Evolutionary conservation across 352 stramenopile species (phyloP), one percentile per base, ranked within the genome.

Genomic region (Phytophthora cactorum): DNA sequence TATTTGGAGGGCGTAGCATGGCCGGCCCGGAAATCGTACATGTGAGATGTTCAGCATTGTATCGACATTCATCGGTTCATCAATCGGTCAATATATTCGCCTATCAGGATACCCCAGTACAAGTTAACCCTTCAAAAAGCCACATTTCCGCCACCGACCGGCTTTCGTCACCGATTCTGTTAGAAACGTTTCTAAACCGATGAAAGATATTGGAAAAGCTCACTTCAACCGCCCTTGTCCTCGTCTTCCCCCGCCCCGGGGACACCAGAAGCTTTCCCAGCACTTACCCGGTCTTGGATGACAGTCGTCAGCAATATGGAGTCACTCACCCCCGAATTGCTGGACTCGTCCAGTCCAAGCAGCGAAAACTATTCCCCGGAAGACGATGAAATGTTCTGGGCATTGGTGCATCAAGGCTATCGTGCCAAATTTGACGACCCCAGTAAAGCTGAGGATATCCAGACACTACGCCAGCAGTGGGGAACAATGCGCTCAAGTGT

Each of bases 371-470:
- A 66, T 31, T 66, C 59, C 10, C 14, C 14, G 2, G 59, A 66
- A 38, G 52, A 52, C n/a, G 59, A 36, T 14, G 51, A 55, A 8
- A 31, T 54, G 29, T 66, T 66, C 41, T 66, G 59, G 59, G 43
- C 46, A 28, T n/a, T 57, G 28, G 59, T 66, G 59, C 47, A 53
- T 22, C 59, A 66, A 17, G 47, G 51, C 17, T 67, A 55, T 34
- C 52, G 31, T 29, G 59, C 59, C 8, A 54, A 54, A 34, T 59
- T 47, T 9, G 2, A 9, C 2, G 1, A 41, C 2, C 36, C 47
- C 8, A 28, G 14, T 38, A 39, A 52, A 29, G 36, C 28, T 14
- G 32, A 46, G 39, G 34, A 49, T 22, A 15, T 10, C 7, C 25
- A 44, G 5, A 59, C 54, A 3, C 50, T 68, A 4, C 52, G 46